Base-by-base conservation (phyloP, 2,329 filamentous ascomycete species). In the Colletotrichum noveboracense region DNA sequence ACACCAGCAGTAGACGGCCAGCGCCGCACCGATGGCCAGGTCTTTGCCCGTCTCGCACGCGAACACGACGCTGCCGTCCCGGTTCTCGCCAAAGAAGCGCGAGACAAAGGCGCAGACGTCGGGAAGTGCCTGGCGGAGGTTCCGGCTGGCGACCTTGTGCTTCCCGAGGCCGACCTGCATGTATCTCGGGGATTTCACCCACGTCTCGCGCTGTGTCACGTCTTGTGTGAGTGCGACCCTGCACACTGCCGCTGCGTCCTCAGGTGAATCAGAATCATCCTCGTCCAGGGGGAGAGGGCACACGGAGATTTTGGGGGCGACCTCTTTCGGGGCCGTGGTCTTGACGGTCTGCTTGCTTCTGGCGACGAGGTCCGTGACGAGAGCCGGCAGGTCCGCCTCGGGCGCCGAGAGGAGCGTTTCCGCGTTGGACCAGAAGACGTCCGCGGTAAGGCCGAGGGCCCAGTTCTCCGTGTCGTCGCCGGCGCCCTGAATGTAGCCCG, bases 391-490 rank as follows among this genome's bases (percentile, higher is more conserved):
- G 4, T 95, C 91, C 12, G 91, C 89, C 80, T 98, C 96, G 0
- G 89, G 80, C 0, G 93, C 90, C 0, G 83, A 83, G 24, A 97
- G 86, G 13, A 98, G 86, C 7, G 81, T 52, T 0, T 90, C 86
- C 56, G 86, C 87, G 79, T 98, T 88, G 3, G 84, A 84, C 97
- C 97, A 99, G 85, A 98, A 99, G 0, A 96, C 77, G 0, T 87
- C 83, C 0, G 96, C 92, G 1, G 94, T 97, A 18, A 98, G 89
- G 0, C 95, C 95, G 69, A 91, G 87, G 2, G 96, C 94, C 97
- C 97, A 99, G 79, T 95, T 95, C 87, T 99, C 97, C 14, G 94
- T 95, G 83, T 99, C 97, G 83, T 99, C 97, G 3, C 94, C 97
- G 1, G 96, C 96, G 66, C 97, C 97, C 85, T 98, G 97, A 75